Evolutionary conservation across 352 stramenopile species (phyloP).

Genomic region (Elongisporangium prolatum): DNA sequence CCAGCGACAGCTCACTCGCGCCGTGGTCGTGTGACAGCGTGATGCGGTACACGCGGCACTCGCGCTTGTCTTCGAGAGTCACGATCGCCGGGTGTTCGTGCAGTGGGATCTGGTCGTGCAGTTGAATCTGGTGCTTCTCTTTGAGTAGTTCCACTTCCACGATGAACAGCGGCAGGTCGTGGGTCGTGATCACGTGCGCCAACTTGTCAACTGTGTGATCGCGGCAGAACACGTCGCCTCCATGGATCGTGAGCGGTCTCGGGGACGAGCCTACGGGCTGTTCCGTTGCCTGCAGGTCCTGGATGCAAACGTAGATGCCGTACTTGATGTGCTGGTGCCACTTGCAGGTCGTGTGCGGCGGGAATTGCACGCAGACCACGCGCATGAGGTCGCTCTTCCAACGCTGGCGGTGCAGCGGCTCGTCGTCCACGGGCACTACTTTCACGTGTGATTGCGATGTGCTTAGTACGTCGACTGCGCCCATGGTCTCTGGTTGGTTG

Average conservation of each 20-base stretch:
- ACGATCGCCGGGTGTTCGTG: constrained; percentile 17
- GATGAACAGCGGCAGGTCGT: constrained; percentile 29
- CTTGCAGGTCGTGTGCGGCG: constrained; percentile 26
- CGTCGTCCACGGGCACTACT: constrained; percentile 39
- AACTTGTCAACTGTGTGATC: constrained; percentile 45
- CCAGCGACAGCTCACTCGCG: constrained; percentile 16
- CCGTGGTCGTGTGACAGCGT: constrained; percentile 15
- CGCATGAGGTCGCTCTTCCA: constrained; percentile 30
- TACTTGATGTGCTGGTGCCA: constrained; percentile 49
- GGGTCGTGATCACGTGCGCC: constrained; percentile 29
- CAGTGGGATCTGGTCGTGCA: constrained; percentile 17
- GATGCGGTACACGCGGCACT: constrained; percentile 46
- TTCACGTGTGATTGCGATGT: constrained; percentile 9
- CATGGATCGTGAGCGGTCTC: constrained; percentile 20
- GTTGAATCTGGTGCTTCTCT: constrained; percentile 20
- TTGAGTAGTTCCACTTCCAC: constrained; percentile 50
- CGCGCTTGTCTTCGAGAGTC: constrained; percentile 25
- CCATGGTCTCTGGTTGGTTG: not conserved
- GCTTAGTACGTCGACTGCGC: not conserved
- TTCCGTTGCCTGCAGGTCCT: constrained; percentile 26
- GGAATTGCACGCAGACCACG: constrained; percentile 31
- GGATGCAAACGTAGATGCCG: constrained; percentile 38
- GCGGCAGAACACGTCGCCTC: constrained; percentile 39
- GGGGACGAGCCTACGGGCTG: constrained; percentile 14
- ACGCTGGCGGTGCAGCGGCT: constrained; percentile 41